Conservation (phyloP, 139 green algal genomes). For the Haematococcus lacustris region DNA sequence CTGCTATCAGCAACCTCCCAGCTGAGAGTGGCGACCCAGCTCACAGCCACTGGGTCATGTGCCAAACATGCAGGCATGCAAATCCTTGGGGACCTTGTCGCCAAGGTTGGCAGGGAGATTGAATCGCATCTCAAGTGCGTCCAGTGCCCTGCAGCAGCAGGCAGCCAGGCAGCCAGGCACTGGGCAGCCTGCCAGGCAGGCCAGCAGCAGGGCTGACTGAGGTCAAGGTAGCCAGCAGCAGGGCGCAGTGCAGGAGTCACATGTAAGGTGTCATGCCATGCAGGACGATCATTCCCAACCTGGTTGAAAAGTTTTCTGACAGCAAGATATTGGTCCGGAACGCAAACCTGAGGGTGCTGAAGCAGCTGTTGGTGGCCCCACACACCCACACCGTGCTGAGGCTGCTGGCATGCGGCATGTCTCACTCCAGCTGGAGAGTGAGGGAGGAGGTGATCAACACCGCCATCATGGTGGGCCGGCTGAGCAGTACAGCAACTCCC, state of each 20-base stretch:
- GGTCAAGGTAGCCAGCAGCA: too few relatives aligned
- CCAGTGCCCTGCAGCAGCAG: too few relatives aligned
- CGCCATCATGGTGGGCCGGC: constrained; percentile 32
- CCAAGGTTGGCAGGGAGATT: constrained; percentile 40
- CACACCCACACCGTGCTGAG: constrained; percentile 23
- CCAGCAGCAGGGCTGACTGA: too few relatives aligned
- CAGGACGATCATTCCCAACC: constrained; percentile 26
- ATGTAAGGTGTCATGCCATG: neutral
- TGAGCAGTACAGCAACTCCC: neutral
- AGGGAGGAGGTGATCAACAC: constrained; percentile 50
- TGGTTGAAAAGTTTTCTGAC: constrained; percentile 49
- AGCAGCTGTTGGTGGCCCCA: constrained; percentile 30
- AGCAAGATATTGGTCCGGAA: constrained; percentile 41
- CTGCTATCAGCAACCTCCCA: too few relatives aligned
- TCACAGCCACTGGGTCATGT: too few relatives aligned
- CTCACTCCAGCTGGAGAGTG: constrained; percentile 34
- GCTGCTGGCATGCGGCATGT: constrained; percentile 22
- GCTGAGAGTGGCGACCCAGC: too few relatives aligned
- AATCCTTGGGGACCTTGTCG: constrained; percentile 54
- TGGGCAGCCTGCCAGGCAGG: too few relatives aligned
- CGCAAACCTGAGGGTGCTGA: constrained; percentile 34
- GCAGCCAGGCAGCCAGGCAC: too few relatives aligned
- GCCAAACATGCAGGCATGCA: constrained; percentile 44
- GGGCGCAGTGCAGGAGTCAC: too few relatives aligned
- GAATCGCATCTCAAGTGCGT: too few relatives aligned